Conservation (phyloP, 2,329 filamentous ascomycete genomes). For the Endocalyx cinctus region DNA sequence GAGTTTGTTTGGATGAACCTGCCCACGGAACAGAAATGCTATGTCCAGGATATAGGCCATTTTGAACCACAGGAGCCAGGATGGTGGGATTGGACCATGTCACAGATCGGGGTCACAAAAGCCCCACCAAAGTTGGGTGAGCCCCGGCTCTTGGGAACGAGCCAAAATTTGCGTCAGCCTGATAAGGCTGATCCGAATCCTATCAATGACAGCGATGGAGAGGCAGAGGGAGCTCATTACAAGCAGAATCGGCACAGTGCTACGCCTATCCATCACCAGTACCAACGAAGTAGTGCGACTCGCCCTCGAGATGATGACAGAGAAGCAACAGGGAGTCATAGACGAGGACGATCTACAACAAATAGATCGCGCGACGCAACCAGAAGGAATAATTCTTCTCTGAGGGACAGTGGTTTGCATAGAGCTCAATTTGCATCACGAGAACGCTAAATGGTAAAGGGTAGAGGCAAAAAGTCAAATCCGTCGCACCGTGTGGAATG, state of each 20-base stretch:
- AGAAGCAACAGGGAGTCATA: too few relatives aligned
- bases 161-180: conserved; percentile 4
- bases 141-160: conserved; percentile 22
- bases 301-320: too few relatives aligned
- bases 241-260: too few relatives aligned
- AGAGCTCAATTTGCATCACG: too few relatives aligned
- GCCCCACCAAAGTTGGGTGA: conserved; percentile 13
- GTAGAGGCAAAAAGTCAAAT: too few relatives aligned
- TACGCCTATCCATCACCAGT: neutral
- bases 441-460: too few relatives aligned
- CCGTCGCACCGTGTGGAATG: too few relatives aligned
- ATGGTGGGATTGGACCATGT: conserved; percentile 20
- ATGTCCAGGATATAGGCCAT: conserved; percentile 28
- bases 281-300: neutral
- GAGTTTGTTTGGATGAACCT: conserved; percentile 35
- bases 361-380: too few relatives aligned
- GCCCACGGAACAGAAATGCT: conserved; percentile 28
- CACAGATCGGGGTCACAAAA: conserved; percentile 19
- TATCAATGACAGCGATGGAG: neutral
- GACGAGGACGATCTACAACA: too few relatives aligned
- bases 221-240: too few relatives aligned
- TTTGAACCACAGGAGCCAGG: conserved; percentile 25
- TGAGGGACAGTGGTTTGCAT: too few relatives aligned
- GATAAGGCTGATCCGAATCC: neutral
- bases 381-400: too few relatives aligned